A percentile compares a stretch with the other conserved stretches of the same genome.
Conservation (phyloP, 106 monocot species). For the Xerophyta viscosa region DNA sequence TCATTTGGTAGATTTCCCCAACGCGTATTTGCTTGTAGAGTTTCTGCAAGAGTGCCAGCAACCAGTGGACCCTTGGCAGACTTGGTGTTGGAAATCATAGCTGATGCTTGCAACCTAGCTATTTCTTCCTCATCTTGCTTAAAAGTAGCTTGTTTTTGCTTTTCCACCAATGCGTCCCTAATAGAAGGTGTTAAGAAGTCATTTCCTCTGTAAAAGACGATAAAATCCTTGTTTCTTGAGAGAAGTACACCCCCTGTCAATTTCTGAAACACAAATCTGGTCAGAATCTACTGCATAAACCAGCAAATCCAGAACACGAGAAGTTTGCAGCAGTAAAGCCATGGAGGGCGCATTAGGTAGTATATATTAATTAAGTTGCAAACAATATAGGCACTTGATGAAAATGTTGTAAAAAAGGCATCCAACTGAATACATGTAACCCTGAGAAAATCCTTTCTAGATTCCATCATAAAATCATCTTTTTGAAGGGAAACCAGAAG, state of each 20-base stretch:
- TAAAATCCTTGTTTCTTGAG: constrained; percentile 92
- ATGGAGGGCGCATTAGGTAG: no score
- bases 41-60: constrained; percentile 92
- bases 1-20: constrained; percentile 50
- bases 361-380: no score
- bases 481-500: no score
- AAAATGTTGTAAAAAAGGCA: no score
- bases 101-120: constrained; percentile 60
- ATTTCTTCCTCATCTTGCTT: constrained; percentile 73
- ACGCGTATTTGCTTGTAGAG: constrained; percentile 50
- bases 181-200: constrained; percentile 66
- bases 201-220: constrained; percentile 92
- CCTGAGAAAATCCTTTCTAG: no score
- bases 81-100: constrained; percentile 20
- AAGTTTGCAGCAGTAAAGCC: no score
- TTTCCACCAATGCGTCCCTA: constrained; percentile 46
- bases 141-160: constrained; percentile 38
- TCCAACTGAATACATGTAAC: no score
- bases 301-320: background rate
- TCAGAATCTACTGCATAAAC: no score
- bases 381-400: no score
- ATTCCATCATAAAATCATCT: no score
- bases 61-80: constrained; percentile 29
- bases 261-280: constrained; percentile 60
- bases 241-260: constrained; percentile 83